phyloP scores from a whole-genome alignment of 2,329 filamentous ascomycete genomes.

The Clathrospora elynae region DNA sequence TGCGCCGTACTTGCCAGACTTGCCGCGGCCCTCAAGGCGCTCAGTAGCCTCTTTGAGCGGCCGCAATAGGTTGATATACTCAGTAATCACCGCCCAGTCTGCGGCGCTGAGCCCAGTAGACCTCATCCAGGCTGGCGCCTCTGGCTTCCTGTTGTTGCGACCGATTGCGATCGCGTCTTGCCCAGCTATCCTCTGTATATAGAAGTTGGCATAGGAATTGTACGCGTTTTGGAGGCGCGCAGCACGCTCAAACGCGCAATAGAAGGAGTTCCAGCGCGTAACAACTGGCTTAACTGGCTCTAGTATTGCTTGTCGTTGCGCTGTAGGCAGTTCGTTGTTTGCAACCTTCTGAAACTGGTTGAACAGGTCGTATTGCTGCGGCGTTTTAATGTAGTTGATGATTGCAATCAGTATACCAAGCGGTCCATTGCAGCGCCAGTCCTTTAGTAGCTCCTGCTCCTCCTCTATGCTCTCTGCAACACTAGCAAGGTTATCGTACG shows the following conservation, averaged over 20 bases:
- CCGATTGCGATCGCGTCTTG: neutral
- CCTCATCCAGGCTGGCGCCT: constrained; percentile 8
- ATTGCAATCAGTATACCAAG: constrained; percentile 2
- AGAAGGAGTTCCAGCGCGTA: too few relatives aligned
- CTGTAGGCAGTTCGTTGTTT: constrained; percentile 1
- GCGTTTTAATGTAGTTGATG: constrained; percentile 5
- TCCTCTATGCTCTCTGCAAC: neutral
- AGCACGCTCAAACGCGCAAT: neutral
- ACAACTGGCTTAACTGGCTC: constrained; percentile 3
- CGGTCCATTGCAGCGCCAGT: neutral
- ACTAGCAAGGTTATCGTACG: neutral
- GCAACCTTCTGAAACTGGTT: neutral
- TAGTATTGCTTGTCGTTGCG: neutral
- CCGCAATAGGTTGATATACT: constrained; percentile 2
- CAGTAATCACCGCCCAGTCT: constrained; percentile 3
- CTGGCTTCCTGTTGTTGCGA: too few relatives aligned
- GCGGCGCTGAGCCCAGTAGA: constrained; percentile 2
- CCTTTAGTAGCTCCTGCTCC: neutral
- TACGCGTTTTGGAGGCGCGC: neutral
- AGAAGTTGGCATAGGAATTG: neutral
- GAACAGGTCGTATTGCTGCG: constrained; percentile 3
- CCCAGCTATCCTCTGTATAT: too few relatives aligned
- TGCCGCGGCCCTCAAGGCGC: constrained; percentile 5
- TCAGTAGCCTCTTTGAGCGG: constrained; percentile 3
- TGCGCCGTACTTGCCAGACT: neutral